These are phyloP conservation scores for Raphanus hybrid DNA, from an alignment of 441 rosid genomes.

Conservation along the genomic window DNA sequence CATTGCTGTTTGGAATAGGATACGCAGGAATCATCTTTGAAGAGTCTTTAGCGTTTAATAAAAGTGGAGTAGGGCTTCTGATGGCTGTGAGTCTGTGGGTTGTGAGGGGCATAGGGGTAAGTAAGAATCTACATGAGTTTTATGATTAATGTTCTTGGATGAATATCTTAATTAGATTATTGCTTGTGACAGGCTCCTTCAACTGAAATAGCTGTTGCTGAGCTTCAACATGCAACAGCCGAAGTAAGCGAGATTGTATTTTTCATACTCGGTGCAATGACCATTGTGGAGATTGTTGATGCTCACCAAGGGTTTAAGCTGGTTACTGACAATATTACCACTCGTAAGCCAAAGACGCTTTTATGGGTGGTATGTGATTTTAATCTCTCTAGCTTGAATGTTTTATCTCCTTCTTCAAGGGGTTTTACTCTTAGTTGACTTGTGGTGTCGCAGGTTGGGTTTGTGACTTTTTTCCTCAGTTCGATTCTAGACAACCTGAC, in stretches of 20 bases:
- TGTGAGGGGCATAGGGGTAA: constrained; percentile 86
- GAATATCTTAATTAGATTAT: constrained; percentile 9
- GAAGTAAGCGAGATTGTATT: constrained; percentile 96
- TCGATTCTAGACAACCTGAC: constrained; percentile 89
- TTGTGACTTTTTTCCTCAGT: constrained; percentile 90
- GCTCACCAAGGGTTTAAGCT: constrained; percentile 99
- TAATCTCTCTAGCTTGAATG: constrained; percentile 1
- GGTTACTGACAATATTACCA: constrained; percentile 91
- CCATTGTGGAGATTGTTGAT: constrained; percentile 94
- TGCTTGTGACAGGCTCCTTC: constrained; percentile 84
- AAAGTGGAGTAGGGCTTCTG: constrained; percentile 89
- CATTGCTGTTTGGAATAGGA: constrained; percentile 80
- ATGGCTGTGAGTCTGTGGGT: constrained; percentile 99
- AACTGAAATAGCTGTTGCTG: constrained; percentile 81
- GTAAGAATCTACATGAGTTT: constrained; percentile 48
- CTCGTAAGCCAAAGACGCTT: constrained; percentile 80
- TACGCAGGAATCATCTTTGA: constrained; percentile 89
- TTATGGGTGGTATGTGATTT: constrained; percentile 83
- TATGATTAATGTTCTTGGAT: not conserved
- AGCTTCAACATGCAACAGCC: constrained; percentile 84
- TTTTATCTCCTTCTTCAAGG: too few relatives aligned
- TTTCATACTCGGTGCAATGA: constrained; percentile 98
- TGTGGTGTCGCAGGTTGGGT: constrained; percentile 69
- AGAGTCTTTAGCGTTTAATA: constrained; percentile 91
- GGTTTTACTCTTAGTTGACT: constrained; percentile 22